These are phyloP conservation scores for Botrytis cinerea DNA, from an alignment of 2,329 filamentous ascomycete species.

Conservation along the genomic window DNA sequence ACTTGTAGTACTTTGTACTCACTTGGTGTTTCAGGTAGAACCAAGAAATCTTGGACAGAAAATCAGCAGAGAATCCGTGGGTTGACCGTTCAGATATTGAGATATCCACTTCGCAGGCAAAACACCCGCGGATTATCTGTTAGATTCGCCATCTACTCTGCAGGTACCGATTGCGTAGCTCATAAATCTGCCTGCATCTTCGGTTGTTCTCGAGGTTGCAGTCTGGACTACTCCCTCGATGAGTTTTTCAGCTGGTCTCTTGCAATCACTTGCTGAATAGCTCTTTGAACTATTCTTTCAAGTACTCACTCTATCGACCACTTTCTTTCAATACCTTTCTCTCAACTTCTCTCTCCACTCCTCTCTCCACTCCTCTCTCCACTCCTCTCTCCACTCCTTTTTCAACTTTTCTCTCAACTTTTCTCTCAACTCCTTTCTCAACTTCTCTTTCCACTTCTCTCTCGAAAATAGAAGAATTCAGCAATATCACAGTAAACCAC, in stretches of 20 bases:
- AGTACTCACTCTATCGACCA: too few species aligned
- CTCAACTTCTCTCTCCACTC: background rate
- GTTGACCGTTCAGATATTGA: rapidly evolving
- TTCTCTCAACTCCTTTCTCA: too few species aligned
- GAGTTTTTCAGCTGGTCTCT: too few species aligned
- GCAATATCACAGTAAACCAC: background rate
- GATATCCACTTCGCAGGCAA: too few species aligned
- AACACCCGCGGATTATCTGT: background rate
- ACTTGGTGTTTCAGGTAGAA: background rate
- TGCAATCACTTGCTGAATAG: too few species aligned
- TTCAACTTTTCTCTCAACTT: too few species aligned
- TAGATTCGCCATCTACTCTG: background rate
- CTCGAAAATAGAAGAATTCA: background rate
- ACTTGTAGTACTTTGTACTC: background rate
- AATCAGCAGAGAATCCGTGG: rapidly evolving
- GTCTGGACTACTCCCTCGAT: too few species aligned
- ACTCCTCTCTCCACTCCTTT: too few species aligned
- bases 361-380: too few species aligned
- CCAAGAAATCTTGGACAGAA: rapidly evolving
- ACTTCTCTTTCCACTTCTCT: too few species aligned
- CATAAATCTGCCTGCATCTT: background rate
- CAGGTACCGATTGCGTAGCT: background rate
- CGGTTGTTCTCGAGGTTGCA: background rate
- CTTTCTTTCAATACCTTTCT: background rate
- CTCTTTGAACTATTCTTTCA: too few species aligned